phyloP scores from a whole-genome alignment of 164 flowering plant genomes.

The Saururus chinensis region DNA sequence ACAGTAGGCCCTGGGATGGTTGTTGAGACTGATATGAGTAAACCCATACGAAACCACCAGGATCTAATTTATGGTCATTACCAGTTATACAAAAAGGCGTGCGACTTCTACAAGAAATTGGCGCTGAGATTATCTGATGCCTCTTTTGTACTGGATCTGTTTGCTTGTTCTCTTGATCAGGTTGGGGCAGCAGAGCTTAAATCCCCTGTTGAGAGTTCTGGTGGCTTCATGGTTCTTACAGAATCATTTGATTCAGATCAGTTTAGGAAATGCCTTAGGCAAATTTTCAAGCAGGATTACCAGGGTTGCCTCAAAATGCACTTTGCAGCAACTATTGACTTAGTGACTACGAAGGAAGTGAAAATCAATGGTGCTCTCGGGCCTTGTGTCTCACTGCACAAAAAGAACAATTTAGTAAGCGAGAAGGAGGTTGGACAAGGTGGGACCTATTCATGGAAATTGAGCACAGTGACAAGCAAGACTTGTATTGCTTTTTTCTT shows the following conservation, averaged over 20 bases:
- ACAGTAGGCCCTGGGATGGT: conserved; percentile 80
- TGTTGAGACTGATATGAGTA: conserved; percentile 52
- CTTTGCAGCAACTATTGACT: conserved; percentile 70
- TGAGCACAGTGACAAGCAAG: conserved; percentile 53
- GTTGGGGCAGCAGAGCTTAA: conserved; percentile 78
- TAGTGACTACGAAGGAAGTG: conserved; percentile 68
- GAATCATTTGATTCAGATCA: conserved; percentile 72
- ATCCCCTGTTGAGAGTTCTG: conserved; percentile 64
- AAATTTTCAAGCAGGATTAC: conserved; percentile 48
- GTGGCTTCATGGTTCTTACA: conserved; percentile 74
- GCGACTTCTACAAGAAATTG: conserved; percentile 49
- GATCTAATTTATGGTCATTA: conserved; percentile 57
- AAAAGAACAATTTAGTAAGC: conserved; percentile 49
- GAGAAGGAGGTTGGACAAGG: conserved; percentile 62
- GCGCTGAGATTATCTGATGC: conserved; percentile 49
- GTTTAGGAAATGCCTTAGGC: conserved; percentile 61
- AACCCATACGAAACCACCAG: conserved; percentile 61
- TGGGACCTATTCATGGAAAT: conserved; percentile 71
- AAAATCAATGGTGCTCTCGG: conserved; percentile 85
- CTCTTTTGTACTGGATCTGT: conserved; percentile 74
- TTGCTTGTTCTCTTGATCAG: conserved; percentile 93
- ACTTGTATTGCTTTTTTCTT: conserved; percentile 86
- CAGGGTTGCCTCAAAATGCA: conserved; percentile 60
- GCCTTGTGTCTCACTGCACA: conserved; percentile 67
- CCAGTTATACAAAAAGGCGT: conserved; percentile 38